These are phyloP conservation scores for Fomitopsis schrenkii DNA, from an alignment of 1,284 basidiomycete genomes.

Conservation along the genomic window DNA sequence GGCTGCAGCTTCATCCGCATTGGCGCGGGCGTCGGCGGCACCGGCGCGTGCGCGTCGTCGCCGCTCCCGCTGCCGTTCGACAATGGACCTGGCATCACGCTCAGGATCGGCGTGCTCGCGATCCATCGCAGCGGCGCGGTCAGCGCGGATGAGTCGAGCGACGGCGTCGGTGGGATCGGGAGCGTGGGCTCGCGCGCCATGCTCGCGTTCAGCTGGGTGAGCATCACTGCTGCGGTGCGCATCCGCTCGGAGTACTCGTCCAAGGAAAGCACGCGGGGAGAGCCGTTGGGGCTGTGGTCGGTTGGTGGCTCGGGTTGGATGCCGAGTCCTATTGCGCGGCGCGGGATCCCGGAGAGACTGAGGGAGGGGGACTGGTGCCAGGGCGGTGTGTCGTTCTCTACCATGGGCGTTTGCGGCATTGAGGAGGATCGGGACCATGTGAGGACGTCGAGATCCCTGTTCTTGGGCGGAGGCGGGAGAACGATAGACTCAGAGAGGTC, in stretches of 20 bases:
- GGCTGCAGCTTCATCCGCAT: slow-evolving; percentile 67
- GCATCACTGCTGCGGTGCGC: slow-evolving; percentile 98
- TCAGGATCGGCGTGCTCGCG: slow-evolving; percentile 17
- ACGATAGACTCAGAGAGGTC: slow-evolving; percentile 81
- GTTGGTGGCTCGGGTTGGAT: slow-evolving; percentile 3
- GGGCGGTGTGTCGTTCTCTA: slow-evolving; percentile 13
- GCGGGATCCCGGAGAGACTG: slow-evolving; percentile 8
- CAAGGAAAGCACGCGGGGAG: slow-evolving; percentile 45
- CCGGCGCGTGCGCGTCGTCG: slow-evolving; percentile 18
- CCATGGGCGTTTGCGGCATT: slow-evolving; percentile 41
- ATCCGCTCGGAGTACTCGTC: slow-evolving; percentile 98
- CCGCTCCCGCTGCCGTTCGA: slow-evolving; percentile 21
- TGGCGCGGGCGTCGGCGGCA: slow-evolving; percentile 22
- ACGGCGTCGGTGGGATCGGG: slow-evolving; percentile 30
- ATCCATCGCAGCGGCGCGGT: slow-evolving; percentile 38
- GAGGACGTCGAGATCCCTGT: slow-evolving; percentile 82
- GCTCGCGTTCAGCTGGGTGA: slow-evolving; percentile 92
- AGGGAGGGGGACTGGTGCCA: slow-evolving; percentile 11
- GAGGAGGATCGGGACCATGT: slow-evolving; percentile 74
- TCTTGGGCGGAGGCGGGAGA: slow-evolving; percentile 78
- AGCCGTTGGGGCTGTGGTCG: slow-evolving; percentile 6
- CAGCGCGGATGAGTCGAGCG: slow-evolving; percentile 25
- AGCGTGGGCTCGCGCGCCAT: slow-evolving; percentile 52
- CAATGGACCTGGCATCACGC: slow-evolving; percentile 27
- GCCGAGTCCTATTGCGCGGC: slow-evolving; percentile 1